Base-by-base conservation (phyloP, 257 asterid species). In the Prunella vulgaris region DNA sequence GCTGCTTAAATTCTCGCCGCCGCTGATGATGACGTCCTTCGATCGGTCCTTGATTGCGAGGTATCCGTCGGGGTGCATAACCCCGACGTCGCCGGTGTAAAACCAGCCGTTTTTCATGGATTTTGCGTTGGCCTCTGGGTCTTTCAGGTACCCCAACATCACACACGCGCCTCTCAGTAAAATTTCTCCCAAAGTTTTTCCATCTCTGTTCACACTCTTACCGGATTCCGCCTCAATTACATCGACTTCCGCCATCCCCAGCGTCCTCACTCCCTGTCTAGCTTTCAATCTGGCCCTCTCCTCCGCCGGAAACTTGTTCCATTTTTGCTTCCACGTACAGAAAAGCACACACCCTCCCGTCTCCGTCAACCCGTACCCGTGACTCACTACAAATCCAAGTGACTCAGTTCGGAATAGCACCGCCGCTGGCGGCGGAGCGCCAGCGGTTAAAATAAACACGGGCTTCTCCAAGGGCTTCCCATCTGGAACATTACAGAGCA, bases 1-100 rank as follows among this genome's bases (percentile, higher is more conserved):
- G 7, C 96, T 90, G 80, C 96, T 90, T 78, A 90, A 48, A 60
- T 87, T 90, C 84, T 90, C 96, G 6, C 96, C 96, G 5, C 96
- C 96, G 64, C 88, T 74, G 18, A 90, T 90, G 67, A 90, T 90
- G 5, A 90, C 90, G 24, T 90, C 96, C 84, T 90, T 90, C 2
- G 96, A 90, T 12, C 96, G 33, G 56, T 90, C 96, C 78, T 85
- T 90, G 15, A 90, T 84, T 46, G 87, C 93, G 54, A 90, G 10
- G 73, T 87, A 90, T 2, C 95, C 93, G 51, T 90, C 97, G 1
- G 87, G 82, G 69, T 90, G 97, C 86, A 90, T 84, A 61, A 90
- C 97, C 2, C 82, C 95, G 0, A 90, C 97, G 38, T 90, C 97
- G 13, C 97, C 97, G 0, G 97, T 90, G 77, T 71, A 87, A 33